Conservation (phyloP, 805 yeast genomes). For the Kazachstania taianensis region DNA sequence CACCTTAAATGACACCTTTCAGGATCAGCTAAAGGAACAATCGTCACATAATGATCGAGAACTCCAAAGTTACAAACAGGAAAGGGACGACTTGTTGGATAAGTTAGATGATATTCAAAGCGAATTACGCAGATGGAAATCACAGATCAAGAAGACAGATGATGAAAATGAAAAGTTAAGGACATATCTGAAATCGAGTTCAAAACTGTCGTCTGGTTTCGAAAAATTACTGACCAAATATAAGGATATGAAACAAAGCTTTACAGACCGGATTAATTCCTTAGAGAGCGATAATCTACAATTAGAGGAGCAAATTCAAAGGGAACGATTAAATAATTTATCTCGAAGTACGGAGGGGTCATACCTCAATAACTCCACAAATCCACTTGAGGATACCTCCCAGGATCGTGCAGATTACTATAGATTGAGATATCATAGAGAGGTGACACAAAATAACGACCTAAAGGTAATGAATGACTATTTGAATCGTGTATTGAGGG, state of each 20-base stretch:
- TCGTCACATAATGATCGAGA: neutral
- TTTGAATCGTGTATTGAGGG: slow-evolving; percentile 23
- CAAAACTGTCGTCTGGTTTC: slow-evolving; percentile 2
- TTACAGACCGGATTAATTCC: slow-evolving; percentile 15
- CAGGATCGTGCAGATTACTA: slow-evolving; percentile 24
- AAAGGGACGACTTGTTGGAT: slow-evolving; percentile 1
- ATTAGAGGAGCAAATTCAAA: slow-evolving; percentile 9
- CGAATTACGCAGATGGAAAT: neutral
- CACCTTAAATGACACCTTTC: slow-evolving; percentile 3
- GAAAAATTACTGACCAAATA: slow-evolving; percentile 8
- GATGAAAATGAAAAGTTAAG: slow-evolving; percentile 5
- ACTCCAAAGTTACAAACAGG: neutral
- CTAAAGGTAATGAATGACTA: slow-evolving; percentile 25
- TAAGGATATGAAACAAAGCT: slow-evolving; percentile 15
- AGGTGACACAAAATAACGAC: slow-evolving; percentile 26
- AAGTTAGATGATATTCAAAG: neutral
- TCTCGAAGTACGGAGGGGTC: slow-evolving; percentile 1
- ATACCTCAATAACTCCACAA: slow-evolving; percentile 1
- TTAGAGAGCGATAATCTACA: slow-evolving; percentile 22
- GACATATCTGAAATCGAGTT: slow-evolving; percentile 1
- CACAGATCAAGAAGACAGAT: neutral
- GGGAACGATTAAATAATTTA: slow-evolving; percentile 1
- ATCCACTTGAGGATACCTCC: slow-evolving; percentile 1
- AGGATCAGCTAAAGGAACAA: slow-evolving; percentile 2
- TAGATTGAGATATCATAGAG: slow-evolving; percentile 24